A percentile compares a stretch with the other conserved stretches of the same genome.
Conservation (phyloP, 805 yeast species). For the Naumovozyma baii region DNA sequence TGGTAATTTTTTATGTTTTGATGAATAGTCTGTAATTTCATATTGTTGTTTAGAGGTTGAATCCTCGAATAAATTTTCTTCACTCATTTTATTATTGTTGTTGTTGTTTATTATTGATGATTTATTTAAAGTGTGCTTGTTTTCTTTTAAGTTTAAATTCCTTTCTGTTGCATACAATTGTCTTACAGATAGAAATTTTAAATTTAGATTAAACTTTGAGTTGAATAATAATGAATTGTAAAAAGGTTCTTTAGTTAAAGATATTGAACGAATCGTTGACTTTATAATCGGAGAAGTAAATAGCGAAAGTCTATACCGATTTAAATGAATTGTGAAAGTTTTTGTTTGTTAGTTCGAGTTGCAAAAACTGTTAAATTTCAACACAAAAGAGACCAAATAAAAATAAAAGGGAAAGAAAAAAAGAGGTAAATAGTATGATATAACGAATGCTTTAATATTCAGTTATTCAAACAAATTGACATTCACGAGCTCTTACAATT, state of each 20-base stretch:
- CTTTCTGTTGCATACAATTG: no score
- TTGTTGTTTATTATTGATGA: slow-evolving; percentile 1
- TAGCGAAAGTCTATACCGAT: neutral
- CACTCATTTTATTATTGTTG: slow-evolving; percentile 28
- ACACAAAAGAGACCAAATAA: neutral
- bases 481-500: neutral
- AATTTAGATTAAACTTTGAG: no score
- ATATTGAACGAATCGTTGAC: neutral
- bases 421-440: neutral
- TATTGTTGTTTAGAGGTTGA: slow-evolving; percentile 23
- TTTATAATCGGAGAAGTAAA: neutral
- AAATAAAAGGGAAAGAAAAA: neutral
- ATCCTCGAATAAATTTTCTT: slow-evolving; percentile 34
- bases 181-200: no score
- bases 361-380: no score
- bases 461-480: no score
- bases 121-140: slow-evolving; percentile 1
- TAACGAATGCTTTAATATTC: neutral
- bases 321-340: neutral
- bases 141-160: no score
- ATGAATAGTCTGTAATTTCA: slow-evolving; percentile 29
- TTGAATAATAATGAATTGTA: no score
- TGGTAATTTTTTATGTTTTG: slow-evolving; percentile 41
- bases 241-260: neutral
- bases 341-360: neutral